Conservation (phyloP, 2,329 filamentous ascomycete species). For the Penicillium sp. region DNA sequence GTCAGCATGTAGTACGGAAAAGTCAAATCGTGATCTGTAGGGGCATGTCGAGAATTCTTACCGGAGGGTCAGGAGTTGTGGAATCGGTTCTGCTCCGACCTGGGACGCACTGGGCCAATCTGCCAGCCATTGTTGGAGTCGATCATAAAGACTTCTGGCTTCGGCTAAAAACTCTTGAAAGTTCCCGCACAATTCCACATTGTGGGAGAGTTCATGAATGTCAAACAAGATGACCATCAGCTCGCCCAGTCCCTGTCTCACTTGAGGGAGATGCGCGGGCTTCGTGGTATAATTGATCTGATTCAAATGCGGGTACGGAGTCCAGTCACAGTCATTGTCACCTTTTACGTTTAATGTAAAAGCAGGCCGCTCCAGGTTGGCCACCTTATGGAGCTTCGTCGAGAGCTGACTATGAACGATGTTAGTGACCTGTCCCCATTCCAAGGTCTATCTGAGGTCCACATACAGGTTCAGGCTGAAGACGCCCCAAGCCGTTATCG, state of each 20-base stretch:
- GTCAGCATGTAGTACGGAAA: conserved; percentile 10
- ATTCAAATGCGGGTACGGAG: conserved; percentile 36
- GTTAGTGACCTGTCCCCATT: conserved; percentile 10
- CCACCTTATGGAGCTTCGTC: conserved; percentile 24
- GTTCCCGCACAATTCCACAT: conserved; percentile 9
- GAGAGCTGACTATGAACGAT: conserved; percentile 30
- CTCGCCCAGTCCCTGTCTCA: conserved; percentile 24
- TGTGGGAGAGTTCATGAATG: conserved; percentile 28
- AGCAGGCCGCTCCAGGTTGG: conserved; percentile 23
- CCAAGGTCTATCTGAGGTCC: not conserved
- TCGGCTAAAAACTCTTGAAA: conserved; percentile 20
- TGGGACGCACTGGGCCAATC: conserved; percentile 20
- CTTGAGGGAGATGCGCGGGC: conserved; percentile 29
- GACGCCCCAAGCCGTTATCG: conserved; percentile 34
- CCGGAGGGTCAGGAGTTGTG: conserved; percentile 33
- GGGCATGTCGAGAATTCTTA: conserved; percentile 18
- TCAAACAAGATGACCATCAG: conserved; percentile 26
- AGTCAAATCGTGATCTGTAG: not conserved
- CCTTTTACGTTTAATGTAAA: conserved; percentile 16
- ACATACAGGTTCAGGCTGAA: conserved; percentile 35
- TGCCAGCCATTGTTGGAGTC: conserved; percentile 26
- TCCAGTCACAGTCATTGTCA: conserved; percentile 29
- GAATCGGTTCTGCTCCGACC: conserved; percentile 21
- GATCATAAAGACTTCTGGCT: conserved; percentile 21
- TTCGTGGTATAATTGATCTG: conserved; percentile 27